Evolutionary conservation across 148 eudicot species (phyloP), one percentile per base, ranked within the genome.

Genomic region (Pharnaceum exiguum): DNA sequence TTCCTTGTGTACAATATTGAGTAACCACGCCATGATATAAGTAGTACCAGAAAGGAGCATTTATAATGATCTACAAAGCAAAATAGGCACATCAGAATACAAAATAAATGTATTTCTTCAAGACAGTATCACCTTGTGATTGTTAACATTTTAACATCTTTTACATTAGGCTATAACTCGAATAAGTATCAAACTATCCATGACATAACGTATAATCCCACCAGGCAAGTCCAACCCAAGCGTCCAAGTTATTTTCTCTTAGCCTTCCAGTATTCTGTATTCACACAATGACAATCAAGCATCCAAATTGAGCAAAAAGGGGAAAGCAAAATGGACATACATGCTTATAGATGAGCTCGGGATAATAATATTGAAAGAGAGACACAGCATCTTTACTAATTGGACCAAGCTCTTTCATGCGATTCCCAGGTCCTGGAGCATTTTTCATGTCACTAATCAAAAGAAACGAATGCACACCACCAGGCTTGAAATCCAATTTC

Each of bases 401-500:
- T 5, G 69, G 67, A 2, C 74, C 63, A 1, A 87, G 68, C 50
- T 85, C 90, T 59, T 73, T 78, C 64, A 62, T 58, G 4, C 75
- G 26, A 64, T 9, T 64, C 8, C 68, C 73, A 0, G 71, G 76
- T 5, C 83, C 77, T 0, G 84, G 79, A 0, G 74, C 60, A 62
- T 83, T 71, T 73, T 78, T 85, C 88, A 93, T 53, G 69, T 93
- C 98, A 21, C 71, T 68, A 24, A 93, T 73, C 74, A 77, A 75
- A 9, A 88, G 47, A 47, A 88, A 42, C 2, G 90, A 79, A 24
- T 81, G 71, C 2, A 48, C 75, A 25, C 71, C 87, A n/a, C 75
- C 80, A 3, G 60, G 59, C 23, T 58, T 65, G 46, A 91, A 91
- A 31, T 67, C 55, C 24, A 91, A 69, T 35, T 46, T 70, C 46